These are phyloP conservation scores for Komagataella pastoris DNA, from an alignment of 805 yeast genomes.

Conservation along the genomic window DNA sequence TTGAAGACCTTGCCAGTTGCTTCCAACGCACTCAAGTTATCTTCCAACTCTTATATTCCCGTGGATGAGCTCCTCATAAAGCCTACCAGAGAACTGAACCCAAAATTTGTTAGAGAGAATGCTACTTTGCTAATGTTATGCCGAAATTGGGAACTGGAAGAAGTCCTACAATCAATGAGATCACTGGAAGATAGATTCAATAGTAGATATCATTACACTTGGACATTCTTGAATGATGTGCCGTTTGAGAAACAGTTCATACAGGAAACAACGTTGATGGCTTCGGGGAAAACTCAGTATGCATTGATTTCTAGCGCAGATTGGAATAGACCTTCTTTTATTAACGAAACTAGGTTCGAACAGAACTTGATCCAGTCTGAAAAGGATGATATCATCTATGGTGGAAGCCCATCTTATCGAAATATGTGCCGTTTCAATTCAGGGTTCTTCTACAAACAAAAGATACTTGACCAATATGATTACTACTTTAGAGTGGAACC, in stretches of 20 bases:
- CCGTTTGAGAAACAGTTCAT: constrained; percentile 54
- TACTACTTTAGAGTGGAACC: constrained; percentile 97
- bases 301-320: constrained; percentile 53
- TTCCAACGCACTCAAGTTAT: constrained; percentile 17
- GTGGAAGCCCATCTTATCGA: constrained; percentile 55
- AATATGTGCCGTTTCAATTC: constrained; percentile 95
- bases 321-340: constrained; percentile 69
- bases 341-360: constrained; percentile 44
- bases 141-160: constrained; percentile 65
- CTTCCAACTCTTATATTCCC: constrained; percentile 20
- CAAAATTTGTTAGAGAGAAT: constrained; percentile 43
- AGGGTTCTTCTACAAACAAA: constrained; percentile 79
- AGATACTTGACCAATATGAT: constrained; percentile 56
- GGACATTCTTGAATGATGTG: constrained; percentile 71
- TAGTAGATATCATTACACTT: constrained; percentile 49
- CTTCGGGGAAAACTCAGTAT: constrained; percentile 54
- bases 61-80: constrained; percentile 3
- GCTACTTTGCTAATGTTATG: constrained; percentile 85
- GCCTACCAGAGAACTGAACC: constrained; percentile 10
- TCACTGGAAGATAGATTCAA: constrained; percentile 69
- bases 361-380: constrained; percentile 29
- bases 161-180: constrained; percentile 66
- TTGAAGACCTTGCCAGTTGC: not conserved
- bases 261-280: constrained; percentile 45
- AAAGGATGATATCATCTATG: constrained; percentile 43